Evolutionary conservation across 2,329 filamentous ascomycete genomes (phyloP).

Genomic region (Paraphoma sp.): DNA sequence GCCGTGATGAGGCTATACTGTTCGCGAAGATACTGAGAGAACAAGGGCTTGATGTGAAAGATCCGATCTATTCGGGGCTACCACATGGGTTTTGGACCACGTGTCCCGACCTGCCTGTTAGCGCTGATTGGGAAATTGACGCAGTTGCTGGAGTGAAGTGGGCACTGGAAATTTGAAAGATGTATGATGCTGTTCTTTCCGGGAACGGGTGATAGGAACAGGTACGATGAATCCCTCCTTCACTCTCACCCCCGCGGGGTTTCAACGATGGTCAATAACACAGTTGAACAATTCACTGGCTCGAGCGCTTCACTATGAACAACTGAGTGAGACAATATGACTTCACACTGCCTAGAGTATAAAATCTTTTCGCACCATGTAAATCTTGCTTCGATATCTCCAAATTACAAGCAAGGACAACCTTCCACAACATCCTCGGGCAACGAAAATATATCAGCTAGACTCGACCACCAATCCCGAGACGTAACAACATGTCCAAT

Average conservation of each 20-base stretch:
- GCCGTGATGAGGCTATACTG: slow-evolving; percentile 11
- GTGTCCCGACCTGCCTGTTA: slow-evolving; percentile 9
- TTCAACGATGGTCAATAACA: no score
- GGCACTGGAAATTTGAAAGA: neutral
- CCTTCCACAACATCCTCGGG: no score
- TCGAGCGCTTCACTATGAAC: no score
- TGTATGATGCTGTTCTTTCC: neutral
- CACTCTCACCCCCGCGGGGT: no score
- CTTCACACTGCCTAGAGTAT: no score
- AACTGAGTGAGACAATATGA: no score
- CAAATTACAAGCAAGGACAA: no score
- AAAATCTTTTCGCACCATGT: no score
- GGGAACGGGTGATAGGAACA: no score
- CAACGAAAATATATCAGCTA: neutral
- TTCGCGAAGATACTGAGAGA: slow-evolving; percentile 5
- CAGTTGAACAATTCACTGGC: no score
- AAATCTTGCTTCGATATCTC: no score
- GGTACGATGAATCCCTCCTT: no score
- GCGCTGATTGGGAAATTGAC: slow-evolving; percentile 3
- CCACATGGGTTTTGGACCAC: slow-evolving; percentile 16
- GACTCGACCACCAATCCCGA: neutral
- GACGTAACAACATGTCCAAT: neutral
- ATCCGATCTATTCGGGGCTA: slow-evolving; percentile 6
- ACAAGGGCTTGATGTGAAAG: slow-evolving; percentile 4
- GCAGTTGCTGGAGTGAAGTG: slow-evolving; percentile 5